phyloP scores from a whole-genome alignment of 805 yeast species.

The Schwanniomyces polymorphus region DNA sequence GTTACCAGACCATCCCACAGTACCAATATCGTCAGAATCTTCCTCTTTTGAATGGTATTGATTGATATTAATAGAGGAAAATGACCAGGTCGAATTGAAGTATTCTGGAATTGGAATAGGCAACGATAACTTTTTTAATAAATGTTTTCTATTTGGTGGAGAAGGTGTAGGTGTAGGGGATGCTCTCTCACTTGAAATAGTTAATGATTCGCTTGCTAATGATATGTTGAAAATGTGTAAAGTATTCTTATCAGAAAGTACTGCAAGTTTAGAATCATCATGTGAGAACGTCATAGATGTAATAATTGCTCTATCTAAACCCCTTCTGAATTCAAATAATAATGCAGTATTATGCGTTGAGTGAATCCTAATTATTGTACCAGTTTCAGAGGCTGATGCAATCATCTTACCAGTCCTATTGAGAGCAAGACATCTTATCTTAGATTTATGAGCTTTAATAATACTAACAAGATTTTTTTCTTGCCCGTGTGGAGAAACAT shows the following conservation, averaged over 20 bases:
- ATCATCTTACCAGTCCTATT: slow-evolving; percentile 64
- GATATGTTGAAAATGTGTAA: slow-evolving; percentile 74
- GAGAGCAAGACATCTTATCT: slow-evolving; percentile 61
- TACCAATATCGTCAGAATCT: slow-evolving; percentile 31
- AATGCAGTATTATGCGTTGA: slow-evolving; percentile 67
- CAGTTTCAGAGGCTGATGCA: slow-evolving; percentile 81
- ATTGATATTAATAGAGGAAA: slow-evolving; percentile 65
- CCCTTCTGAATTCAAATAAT: slow-evolving; percentile 85
- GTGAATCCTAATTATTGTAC: slow-evolving; percentile 76
- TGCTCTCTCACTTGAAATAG: background rate
- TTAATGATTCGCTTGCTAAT: background rate
- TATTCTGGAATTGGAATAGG: slow-evolving; percentile 63
- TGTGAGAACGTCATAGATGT: slow-evolving; percentile 85
- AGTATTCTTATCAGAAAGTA: slow-evolving; percentile 85
- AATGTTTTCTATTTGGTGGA: slow-evolving; percentile 57
- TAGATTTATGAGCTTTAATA: slow-evolving; percentile 74
- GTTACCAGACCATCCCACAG: slow-evolving; percentile 73
- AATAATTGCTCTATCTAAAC: slow-evolving; percentile 79
- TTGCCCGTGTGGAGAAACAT: slow-evolving; percentile 64
- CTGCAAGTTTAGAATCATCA: slow-evolving; percentile 73
- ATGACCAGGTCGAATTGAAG: slow-evolving; percentile 86
- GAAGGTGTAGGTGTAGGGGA: slow-evolving; percentile 2
- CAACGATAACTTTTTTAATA: slow-evolving; percentile 60
- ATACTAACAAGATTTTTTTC: slow-evolving; percentile 65
- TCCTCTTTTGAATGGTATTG: slow-evolving; percentile 27